phyloP scores from a whole-genome alignment of 768 basidiomycete species.

The Lentinula lateritia region DNA sequence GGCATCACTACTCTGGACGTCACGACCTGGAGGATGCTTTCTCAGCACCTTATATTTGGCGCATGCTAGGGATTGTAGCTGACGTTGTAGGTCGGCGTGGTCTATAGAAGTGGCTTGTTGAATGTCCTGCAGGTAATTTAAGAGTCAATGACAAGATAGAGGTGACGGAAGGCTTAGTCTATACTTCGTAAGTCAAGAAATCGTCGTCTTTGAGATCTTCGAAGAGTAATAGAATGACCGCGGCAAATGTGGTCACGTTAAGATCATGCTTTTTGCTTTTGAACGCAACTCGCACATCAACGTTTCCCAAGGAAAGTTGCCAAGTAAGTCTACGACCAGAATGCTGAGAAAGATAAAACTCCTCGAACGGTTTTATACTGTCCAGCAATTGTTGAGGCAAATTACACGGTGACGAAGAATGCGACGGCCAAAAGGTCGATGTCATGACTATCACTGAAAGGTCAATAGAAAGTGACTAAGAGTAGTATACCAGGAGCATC shows the following conservation, averaged over 20 bases:
- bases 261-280: conserved; percentile 78
- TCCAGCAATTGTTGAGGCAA: conserved; percentile 61
- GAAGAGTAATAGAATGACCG: conserved; percentile 86
- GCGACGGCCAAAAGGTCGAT: conserved; percentile 92
- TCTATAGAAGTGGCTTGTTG: conserved; percentile 68
- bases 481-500: background rate
- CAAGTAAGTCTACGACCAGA: conserved; percentile 87
- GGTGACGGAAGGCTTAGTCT: conserved; percentile 14
- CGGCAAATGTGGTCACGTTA: conserved; percentile 85
- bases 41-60: conserved; percentile 90
- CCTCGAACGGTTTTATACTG: conserved; percentile 74
- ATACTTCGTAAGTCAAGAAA: conserved; percentile 70
- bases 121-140: conserved; percentile 62
- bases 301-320: conserved; percentile 87
- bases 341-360: conserved; percentile 86
- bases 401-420: conserved; percentile 56
- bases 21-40: conserved; percentile 86
- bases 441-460: conserved; percentile 92
- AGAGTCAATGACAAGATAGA: background rate
- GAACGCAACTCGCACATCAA: conserved; percentile 82
- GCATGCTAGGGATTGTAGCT: conserved; percentile 93
- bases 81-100: conserved; percentile 78
- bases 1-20: conserved; percentile 66
- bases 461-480: conserved; percentile 63
- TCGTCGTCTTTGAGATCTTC: conserved; percentile 66